Evolutionary conservation across 108 stramenopile species (phyloP).

Genomic region (Epithemia pelagica): DNA sequence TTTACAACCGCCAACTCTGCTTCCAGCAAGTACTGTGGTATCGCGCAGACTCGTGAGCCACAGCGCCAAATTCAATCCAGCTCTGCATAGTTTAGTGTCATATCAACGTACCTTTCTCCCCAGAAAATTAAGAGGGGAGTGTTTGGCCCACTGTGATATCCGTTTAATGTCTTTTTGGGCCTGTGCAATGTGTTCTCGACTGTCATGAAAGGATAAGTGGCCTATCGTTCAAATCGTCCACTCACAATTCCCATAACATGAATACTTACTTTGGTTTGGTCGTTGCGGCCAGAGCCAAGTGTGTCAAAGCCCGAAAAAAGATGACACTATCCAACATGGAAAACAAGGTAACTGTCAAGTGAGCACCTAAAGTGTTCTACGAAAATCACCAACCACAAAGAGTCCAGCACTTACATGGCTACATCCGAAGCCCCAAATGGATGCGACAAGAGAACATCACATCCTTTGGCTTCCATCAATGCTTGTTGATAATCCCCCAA

Average conservation of each 20-base stretch:
- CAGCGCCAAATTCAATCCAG: neutral
- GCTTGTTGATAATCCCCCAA: neutral
- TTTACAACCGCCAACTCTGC: conserved; percentile 7
- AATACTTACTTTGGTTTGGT: neutral
- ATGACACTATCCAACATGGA: neutral
- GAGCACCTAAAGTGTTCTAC: neutral
- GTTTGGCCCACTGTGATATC: neutral
- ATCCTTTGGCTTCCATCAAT: neutral
- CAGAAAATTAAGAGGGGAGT: neutral
- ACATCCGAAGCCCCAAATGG: neutral
- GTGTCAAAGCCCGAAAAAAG: neutral
- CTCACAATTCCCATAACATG: neutral
- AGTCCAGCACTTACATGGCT: neutral
- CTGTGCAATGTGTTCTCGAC: neutral
- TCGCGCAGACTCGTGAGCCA: neutral
- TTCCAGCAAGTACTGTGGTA: conserved; percentile 6
- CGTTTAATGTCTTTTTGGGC: neutral
- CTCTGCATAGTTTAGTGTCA: too few relatives aligned
- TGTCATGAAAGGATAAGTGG: neutral
- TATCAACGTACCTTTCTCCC: neutral
- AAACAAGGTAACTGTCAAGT: neutral
- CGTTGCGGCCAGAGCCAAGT: neutral
- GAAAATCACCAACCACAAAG: neutral
- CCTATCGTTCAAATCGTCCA: neutral
- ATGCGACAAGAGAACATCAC: neutral